Evolutionary conservation across 257 asterid genomes (phyloP).

Genomic region (Fraxinus anomala): DNA sequence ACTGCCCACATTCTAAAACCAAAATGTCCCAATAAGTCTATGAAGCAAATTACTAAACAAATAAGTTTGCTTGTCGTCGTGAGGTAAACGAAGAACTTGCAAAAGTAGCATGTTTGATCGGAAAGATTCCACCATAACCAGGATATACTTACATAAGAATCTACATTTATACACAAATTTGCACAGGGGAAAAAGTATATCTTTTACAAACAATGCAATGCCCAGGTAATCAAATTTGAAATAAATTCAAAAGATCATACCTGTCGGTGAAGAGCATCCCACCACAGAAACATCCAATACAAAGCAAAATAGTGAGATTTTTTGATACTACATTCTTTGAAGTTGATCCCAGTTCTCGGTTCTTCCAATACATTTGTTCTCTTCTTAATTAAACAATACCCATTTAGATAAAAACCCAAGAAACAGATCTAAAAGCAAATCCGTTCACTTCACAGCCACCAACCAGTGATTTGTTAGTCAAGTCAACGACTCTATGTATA

Average conservation of each 20-base stretch:
- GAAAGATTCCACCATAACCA: not conserved
- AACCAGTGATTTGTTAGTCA: too few species aligned
- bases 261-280: slow-evolving; percentile 99
- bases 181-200: not conserved
- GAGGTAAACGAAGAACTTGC: not conserved
- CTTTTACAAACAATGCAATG: not conserved
- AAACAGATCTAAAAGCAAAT: too few species aligned
- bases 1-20: slow-evolving; percentile 81
- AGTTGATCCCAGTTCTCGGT: too few species aligned
- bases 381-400: too few species aligned
- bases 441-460: too few species aligned
- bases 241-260: slow-evolving; percentile 37
- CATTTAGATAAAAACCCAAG: too few species aligned
- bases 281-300: slow-evolving; percentile 80
- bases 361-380: too few species aligned
- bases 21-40: slow-evolving; percentile 21
- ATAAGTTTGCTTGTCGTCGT: too few species aligned
- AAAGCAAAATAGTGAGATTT: slow-evolving; percentile 62
- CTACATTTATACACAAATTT: not conserved
- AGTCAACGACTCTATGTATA: too few species aligned
- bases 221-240: not conserved
- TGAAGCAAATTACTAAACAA: not conserved
- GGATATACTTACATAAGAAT: not conserved
- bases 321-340: slow-evolving; percentile 53
- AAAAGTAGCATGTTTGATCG: not conserved